These are phyloP conservation scores for Bruguiera gymnorhiza DNA, from an alignment of 345 rosid genomes.

Conservation along the genomic window DNA sequence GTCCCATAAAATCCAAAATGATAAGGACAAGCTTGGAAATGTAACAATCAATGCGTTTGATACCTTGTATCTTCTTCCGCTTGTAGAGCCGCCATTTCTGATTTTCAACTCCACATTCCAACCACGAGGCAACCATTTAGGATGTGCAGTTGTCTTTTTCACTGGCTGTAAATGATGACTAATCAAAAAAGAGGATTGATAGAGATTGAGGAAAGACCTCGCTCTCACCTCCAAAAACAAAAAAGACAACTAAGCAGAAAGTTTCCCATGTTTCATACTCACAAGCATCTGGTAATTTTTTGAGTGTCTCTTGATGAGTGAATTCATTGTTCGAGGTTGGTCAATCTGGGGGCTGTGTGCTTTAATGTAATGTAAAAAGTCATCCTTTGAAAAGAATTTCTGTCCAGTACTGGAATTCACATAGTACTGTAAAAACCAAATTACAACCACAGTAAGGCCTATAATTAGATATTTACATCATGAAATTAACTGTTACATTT, in stretches of 20 bases:
- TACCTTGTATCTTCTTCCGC: constrained; percentile 40
- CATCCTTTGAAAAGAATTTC: constrained; percentile 47
- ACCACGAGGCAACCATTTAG: constrained; percentile 45
- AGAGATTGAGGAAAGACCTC: not conserved
- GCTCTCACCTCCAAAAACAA: not conserved
- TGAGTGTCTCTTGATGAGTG: constrained; percentile 2
- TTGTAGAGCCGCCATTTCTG: constrained; percentile 19
- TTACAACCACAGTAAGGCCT: not conserved
- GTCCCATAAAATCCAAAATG: not conserved
- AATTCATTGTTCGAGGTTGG: constrained; percentile 5
- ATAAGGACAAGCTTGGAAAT: not conserved
- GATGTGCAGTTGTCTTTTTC: constrained; percentile 14
- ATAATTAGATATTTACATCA: not conserved
- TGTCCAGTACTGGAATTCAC: constrained; percentile 38
- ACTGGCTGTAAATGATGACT: constrained; percentile 15
- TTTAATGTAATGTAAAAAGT: constrained; percentile 31
- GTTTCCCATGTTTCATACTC: constrained; percentile 11
- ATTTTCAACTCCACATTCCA: constrained; percentile 31
- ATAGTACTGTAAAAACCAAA: constrained; percentile 38
- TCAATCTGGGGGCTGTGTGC: constrained; percentile 18
- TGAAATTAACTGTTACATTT: not conserved
- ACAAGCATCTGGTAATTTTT: constrained; percentile 20
- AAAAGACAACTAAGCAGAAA: not conserved
- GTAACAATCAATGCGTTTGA: not conserved
- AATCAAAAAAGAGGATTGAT: not conserved